Evolutionary conservation across 177 flowering plant genomes (phyloP), one percentile per base, ranked within the genome.

Genomic region (Telopea speciosissima): DNA sequence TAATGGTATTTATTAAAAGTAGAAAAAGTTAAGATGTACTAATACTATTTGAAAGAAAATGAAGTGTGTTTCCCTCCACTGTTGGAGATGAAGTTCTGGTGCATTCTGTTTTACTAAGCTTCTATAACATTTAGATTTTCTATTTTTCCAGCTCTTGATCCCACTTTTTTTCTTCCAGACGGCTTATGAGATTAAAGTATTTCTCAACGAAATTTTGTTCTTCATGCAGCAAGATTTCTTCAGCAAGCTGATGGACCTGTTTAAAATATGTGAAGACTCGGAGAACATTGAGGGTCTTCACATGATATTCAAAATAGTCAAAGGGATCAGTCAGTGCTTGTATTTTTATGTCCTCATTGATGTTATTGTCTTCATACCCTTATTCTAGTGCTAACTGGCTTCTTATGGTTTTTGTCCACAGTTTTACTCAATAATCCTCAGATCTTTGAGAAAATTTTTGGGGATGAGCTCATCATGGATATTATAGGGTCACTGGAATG

Each of bases 391-490:
- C 68, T 74, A 63, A 75, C 3, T 58, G 68, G 62, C 36, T 73
- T 58, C 19, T 24, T 63, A 49, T 49, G 70, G n/a, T 75, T 66
- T 23, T 66, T 81, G 40, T 68, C 24, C 87, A 86, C 97, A 95
- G 99, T 95, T 79, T 52, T 87, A 72, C 90, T 95, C 24, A 95
- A 95, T 77, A 90, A 86, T 68, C 70, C 89, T 62, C 98, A 83
- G 77, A 90, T 95, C 58, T 90, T 89, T 78, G 99, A 93, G 79
- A 93, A 84, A 81, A 83, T 95, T 33, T 93, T 95, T 79, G 85
- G 92, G 49, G 98, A 95, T 76, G 99, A 95, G 40, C 70, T 89
- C 75, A 85, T 95, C 73, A 89, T 95, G 97, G 98, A 95, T 79
- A 77, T 95, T 33, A 88, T 93, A 77, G 98, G 99, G 26, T 81